Conservation (phyloP, 2,329 filamentous ascomycete genomes). For the Phialemonium atrogriseum region DNA sequence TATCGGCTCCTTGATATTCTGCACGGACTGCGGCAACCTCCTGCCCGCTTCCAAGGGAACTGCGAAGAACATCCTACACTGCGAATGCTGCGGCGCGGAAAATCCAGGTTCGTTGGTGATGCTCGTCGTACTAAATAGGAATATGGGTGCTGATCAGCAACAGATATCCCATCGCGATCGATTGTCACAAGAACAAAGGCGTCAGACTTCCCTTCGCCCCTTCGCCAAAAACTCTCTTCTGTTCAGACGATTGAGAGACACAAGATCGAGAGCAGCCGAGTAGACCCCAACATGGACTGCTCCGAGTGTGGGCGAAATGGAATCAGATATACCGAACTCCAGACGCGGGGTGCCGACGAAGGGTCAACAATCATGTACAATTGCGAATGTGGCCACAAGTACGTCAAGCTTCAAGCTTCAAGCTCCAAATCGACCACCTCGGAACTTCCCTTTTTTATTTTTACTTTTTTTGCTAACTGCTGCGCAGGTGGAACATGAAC, state of each 20-base stretch:
- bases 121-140: neutral
- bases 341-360: conserved; percentile 89
- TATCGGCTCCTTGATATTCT: conserved; percentile 88
- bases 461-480: conserved; percentile 2
- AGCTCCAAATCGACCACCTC: too few relatives aligned
- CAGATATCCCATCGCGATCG: conserved; percentile 67
- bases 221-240: conserved; percentile 80
- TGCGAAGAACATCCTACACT: conserved; percentile 66
- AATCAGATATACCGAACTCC: conserved; percentile 77
- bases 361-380: conserved; percentile 87
- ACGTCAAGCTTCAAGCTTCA: too few relatives aligned
- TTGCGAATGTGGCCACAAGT: conserved; percentile 83
- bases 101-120: conserved; percentile 61
- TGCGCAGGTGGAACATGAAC: conserved; percentile 11
- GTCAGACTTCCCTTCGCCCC: conserved; percentile 80
- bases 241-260: conserved; percentile 74
- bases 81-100: conserved; percentile 77
- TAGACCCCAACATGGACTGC: conserved; percentile 63
- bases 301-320: conserved; percentile 73
- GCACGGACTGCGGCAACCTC: conserved; percentile 84
- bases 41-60: conserved; percentile 73
- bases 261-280: conserved; percentile 60
- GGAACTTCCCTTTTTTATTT: too few relatives aligned
- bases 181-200: conserved; percentile 81
- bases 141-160: conserved; percentile 1